phyloP scores from a whole-genome alignment of 2,329 filamentous ascomycete genomes.

The Diaporthe sp. region DNA sequence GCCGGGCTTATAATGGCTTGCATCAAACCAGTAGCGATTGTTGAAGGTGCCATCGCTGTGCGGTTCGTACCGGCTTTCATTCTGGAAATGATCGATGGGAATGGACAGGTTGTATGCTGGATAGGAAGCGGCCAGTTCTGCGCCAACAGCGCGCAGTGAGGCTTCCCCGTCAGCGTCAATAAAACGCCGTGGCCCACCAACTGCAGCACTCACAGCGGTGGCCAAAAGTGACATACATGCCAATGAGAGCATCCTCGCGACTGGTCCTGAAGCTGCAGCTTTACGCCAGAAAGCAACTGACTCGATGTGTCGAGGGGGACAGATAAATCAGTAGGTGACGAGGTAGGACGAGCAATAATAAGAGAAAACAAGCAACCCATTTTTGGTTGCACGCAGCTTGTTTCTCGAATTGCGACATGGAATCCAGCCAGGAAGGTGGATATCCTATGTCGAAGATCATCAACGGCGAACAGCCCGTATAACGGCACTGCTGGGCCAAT shows the following conservation, averaged over 20 bases:
- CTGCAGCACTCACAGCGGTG: background rate
- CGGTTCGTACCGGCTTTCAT: conserved; percentile 81
- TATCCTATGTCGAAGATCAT: background rate
- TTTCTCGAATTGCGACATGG: background rate
- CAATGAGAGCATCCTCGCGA: background rate
- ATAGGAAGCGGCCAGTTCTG: conserved; percentile 44
- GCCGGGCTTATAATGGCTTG: conserved; percentile 78
- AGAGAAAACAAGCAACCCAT: background rate
- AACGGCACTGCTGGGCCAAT: background rate
- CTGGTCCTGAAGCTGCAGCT: background rate
- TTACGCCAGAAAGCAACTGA: background rate
- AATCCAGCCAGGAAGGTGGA: background rate
- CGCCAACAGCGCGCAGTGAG: background rate
- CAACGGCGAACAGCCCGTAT: background rate
- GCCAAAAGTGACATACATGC: background rate
- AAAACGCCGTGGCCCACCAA: background rate
- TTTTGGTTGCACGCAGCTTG: background rate
- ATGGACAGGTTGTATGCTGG: conserved; percentile 57
- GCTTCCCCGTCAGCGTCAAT: background rate
- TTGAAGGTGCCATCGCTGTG: conserved; percentile 77
- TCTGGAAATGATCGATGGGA: conserved; percentile 85
- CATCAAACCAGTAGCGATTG: conserved; percentile 87
- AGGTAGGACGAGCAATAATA: background rate
- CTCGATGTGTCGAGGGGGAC: background rate
- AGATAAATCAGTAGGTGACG: background rate